Evolutionary conservation across 2,329 filamentous ascomycete species (phyloP).

Genomic region (Nothopassalora personata): DNA sequence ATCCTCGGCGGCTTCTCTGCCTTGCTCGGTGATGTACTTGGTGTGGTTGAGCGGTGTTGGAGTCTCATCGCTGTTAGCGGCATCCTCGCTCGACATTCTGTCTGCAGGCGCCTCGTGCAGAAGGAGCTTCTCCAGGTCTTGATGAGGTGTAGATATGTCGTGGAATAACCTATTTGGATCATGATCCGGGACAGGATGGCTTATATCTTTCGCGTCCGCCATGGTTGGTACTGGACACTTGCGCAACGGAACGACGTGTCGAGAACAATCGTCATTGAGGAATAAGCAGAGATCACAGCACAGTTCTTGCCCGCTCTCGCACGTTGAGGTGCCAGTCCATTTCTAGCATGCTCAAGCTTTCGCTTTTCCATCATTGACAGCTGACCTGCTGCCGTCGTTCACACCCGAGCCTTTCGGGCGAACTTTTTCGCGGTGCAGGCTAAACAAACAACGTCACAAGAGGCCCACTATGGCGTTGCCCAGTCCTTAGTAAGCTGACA

Average conservation of each 20-base stretch:
- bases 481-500: background rate
- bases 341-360: background rate
- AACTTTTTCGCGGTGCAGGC: background rate
- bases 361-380: background rate
- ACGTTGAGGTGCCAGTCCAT: background rate
- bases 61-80: constrained; percentile 3
- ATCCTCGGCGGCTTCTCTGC: constrained; percentile 26
- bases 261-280: background rate
- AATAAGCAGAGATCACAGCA: background rate
- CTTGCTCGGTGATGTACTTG: constrained; percentile 24
- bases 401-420: no score
- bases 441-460: background rate
- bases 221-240: background rate
- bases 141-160: constrained; percentile 11
- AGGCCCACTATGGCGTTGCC: background rate
- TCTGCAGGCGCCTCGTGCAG: constrained; percentile 12
- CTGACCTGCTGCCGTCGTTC: background rate
- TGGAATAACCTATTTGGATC: constrained; percentile 11
- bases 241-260: background rate
- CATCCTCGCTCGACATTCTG: constrained; percentile 6
- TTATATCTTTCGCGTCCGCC: constrained; percentile 5
- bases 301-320: background rate
- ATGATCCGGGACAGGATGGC: constrained; percentile 10
- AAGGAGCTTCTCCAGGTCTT: constrained; percentile 5
- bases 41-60: constrained; percentile 6